Evolutionary conservation across 192 early-diverging fungal genomes (phyloP), one percentile per base, ranked within the genome.

Genomic region (Coemansia javaensis): DNA sequence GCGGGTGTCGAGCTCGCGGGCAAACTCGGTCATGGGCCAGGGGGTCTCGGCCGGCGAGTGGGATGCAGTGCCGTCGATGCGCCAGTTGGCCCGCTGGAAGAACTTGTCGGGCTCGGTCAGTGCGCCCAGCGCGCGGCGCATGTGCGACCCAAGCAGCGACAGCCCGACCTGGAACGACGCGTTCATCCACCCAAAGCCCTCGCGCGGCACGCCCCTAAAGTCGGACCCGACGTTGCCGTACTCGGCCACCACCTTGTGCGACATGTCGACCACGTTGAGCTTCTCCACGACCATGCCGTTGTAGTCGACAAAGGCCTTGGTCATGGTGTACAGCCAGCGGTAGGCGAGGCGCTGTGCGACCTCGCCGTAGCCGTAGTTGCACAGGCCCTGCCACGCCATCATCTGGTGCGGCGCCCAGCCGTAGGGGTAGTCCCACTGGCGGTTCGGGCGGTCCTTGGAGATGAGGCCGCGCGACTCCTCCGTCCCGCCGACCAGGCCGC

Each of bases 401-500:
- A 99, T 99, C 68, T 99, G 96, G 71, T 99, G 96, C 34, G 96
- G 96, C n/a, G 94, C 93, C 96, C 96, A 97, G 7, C 96, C 89
- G 50, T 85, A 89, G 3, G 85, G 88, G 39, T 81, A 91, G 63
- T 95, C 95, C 94, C 94, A 97, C 56, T 99, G 96, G 18, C 94
- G 81, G 56, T 91, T 90, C 27, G 94, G 94, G 16, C 96, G 75
- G 33, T 89, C 81, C 13, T 94, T 61, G 8, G 83, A 72, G 34
- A 91, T 86, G 7, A 49, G 20, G 8, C 96, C 96, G 20, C 96
- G 82, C 22, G 91, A 95, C 50, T 80, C 78, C 60, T 93, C 90
- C 7, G 92, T 99, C 10, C 94, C 91, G 28, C 86, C 86, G 3
- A 99, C 93, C 5, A 99, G 58, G 3, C 96, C 94, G 42, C 96